phyloP scores from a whole-genome alignment of 2,329 filamentous ascomycete species.

The Daldinia sp. region DNA sequence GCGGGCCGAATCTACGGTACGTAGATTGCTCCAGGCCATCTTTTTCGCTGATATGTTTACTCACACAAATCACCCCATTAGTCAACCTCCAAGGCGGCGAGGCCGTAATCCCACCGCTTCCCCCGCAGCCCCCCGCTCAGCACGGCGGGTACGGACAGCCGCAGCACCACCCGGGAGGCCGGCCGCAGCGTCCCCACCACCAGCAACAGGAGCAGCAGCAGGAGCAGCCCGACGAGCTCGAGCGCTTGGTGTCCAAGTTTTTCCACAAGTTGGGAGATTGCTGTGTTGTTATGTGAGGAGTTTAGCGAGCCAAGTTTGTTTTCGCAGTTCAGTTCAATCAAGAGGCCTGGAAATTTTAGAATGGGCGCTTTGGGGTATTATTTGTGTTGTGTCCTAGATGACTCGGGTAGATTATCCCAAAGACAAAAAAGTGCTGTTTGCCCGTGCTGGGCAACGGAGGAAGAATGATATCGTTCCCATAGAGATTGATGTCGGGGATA shows the following conservation, averaged over 20 bases:
- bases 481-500: background rate
- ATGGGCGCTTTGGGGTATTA: background rate
- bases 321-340: background rate
- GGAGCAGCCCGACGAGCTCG: slow-evolving; percentile 68
- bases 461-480: background rate
- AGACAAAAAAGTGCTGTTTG: background rate
- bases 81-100: slow-evolving; percentile 84
- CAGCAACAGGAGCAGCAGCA: slow-evolving; percentile 61
- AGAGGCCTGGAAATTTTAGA: background rate
- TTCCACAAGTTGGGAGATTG: slow-evolving; percentile 75
- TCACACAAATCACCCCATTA: too few species aligned
- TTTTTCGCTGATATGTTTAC: too few species aligned
- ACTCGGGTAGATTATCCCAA: background rate
- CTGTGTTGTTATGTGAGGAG: slow-evolving; percentile 78
- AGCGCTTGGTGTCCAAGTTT: slow-evolving; percentile 70
- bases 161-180: slow-evolving; percentile 54
- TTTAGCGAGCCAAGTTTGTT: background rate
- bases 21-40: too few species aligned
- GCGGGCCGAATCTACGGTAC: slow-evolving; percentile 80
- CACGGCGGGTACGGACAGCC: slow-evolving; percentile 53
- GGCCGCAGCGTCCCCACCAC: slow-evolving; percentile 59
- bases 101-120: slow-evolving; percentile 62
- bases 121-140: slow-evolving; percentile 56
- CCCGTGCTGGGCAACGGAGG: background rate
- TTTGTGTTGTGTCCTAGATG: background rate